Percentiles rank a stretch among this genome's conserved stretches.
These are phyloP conservation scores for Lineolata rhizophorae DNA, from an alignment of 495 filamentous ascomycete genomes.

Conservation along the genomic window DNA sequence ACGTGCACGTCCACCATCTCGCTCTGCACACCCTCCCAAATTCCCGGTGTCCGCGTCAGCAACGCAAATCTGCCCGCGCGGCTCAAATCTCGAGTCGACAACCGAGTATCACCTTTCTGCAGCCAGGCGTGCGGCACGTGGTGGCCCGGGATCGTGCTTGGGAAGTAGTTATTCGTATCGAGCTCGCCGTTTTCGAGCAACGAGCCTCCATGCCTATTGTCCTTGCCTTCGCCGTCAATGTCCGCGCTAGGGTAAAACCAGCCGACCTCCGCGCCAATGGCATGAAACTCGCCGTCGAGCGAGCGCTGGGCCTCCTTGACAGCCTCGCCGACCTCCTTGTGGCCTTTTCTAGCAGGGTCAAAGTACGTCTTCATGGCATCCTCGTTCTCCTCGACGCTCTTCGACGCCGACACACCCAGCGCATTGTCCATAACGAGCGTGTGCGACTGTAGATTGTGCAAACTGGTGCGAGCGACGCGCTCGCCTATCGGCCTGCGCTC, in stretches of 20 bases:
- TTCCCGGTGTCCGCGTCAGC: too few relatives aligned
- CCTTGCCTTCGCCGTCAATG: conserved; percentile 1
- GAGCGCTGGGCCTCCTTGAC: conserved; percentile 1
- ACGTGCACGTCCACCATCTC: conserved; percentile 1
- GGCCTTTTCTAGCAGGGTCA: conserved; percentile 1
- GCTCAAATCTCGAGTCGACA: conserved; percentile 2
- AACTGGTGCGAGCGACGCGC: conserved; percentile 3
- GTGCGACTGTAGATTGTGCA: conserved; percentile 3
- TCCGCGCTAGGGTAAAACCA: conserved; percentile 5
- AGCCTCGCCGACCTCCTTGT: neutral
- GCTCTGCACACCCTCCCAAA: neutral
- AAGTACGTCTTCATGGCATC: conserved; percentile 1
- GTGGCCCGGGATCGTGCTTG: conserved; percentile 4
- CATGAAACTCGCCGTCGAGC: conserved; percentile 4
- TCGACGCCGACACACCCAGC: conserved; percentile 1
- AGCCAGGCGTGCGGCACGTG: conserved; percentile 5
- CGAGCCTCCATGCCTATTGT: conserved; percentile 1
- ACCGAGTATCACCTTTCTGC: neutral
- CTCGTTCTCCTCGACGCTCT: conserved; percentile 1
- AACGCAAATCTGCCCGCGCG: conserved; percentile 1
- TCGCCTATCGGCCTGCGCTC: conserved; percentile 3
- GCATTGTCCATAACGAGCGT: conserved; percentile 3
- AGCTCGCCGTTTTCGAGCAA: neutral
- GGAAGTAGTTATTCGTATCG: conserved; percentile 1
- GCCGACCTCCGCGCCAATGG: conserved; percentile 3